phyloP scores from a whole-genome alignment of 257 asterid species.

The Handroanthus guayacan region DNA sequence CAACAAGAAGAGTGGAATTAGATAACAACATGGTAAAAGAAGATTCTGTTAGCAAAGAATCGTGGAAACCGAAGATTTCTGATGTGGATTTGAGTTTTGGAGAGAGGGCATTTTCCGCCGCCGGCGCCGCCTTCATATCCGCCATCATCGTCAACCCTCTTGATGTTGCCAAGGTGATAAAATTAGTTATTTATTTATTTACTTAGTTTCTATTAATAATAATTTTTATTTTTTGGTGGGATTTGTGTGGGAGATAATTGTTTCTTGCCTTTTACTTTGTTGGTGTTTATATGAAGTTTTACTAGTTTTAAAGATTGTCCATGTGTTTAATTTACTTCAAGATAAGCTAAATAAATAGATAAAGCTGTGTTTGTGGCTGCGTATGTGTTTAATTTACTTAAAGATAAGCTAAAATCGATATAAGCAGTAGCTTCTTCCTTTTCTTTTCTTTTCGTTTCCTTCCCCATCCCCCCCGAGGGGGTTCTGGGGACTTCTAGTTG shows the following conservation, averaged over 20 bases:
- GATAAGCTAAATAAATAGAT: background rate
- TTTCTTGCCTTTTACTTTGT: constrained; percentile 41
- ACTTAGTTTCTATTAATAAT: no score
- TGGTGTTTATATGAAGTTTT: background rate
- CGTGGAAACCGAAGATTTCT: constrained; percentile 40
- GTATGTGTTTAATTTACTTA: background rate
- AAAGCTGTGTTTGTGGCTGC: background rate
- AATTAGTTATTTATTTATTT: background rate
- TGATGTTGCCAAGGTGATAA: constrained; percentile 71
- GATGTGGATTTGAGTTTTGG: constrained; percentile 59
- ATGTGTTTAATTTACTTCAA: constrained; percentile 11
- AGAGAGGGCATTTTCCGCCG: constrained; percentile 85
- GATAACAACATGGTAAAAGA: constrained; percentile 46
- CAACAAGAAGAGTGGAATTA: constrained; percentile 50
- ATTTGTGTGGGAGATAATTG: constrained; percentile 21
- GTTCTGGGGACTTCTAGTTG: background rate
- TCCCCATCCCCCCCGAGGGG: no score
- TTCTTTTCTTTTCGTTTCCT: no score
- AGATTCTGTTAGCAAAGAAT: background rate
- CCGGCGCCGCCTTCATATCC: constrained; percentile 80
- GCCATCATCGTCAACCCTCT: constrained; percentile 88
- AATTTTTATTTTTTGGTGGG: background rate
- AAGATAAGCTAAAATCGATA: background rate
- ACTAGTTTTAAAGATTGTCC: constrained; percentile 10
- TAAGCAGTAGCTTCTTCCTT: background rate